Base-by-base conservation (phyloP, 2,329 filamentous ascomycete species). In the Drechslera avenae region DNA sequence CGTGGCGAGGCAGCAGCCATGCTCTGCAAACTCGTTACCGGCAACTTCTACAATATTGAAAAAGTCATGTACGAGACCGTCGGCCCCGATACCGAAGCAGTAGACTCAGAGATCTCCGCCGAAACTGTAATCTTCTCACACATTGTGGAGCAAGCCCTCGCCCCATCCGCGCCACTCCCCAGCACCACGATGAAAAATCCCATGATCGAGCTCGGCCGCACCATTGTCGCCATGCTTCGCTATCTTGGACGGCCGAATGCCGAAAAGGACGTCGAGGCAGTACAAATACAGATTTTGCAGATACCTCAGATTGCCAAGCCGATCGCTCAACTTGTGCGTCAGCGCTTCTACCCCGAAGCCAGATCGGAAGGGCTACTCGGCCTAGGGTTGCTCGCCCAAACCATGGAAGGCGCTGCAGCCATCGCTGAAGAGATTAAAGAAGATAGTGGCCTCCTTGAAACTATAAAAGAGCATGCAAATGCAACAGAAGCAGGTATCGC, bases 101-200 rank as follows among this genome's bases (percentile, higher is more conserved):
- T 48, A 5, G 57, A 54, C 7, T 16, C 62, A 3, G 54, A 64
- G 17, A 21, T 49, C 34, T 56, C 64, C 17, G 48, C 55, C 5
- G 53, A 64, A 1, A 54, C 60, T 5, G 68, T 63, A 5, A 54
- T 69, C 5, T 61, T 71, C 5, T 59, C 66, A 30, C 59, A 65
- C 21, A 55, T 73, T 7, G 62, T 69, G 26, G 58, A 63, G 23
- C 67, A 71, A 34, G 65, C 70, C 19, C 56, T 71, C 4, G 57
- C 56, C n/a, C 65, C 68, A 13, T 60, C 68, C 2, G 57, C 53
- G 14, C 68, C 71, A 19, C 23, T 73, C 2, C 70, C 71, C 4
- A 73, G 71, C 46, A 70, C 67, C n/a, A 52, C 68, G 1, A 73
- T 73, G 69, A 73, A 72, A 51, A 72, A 71, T n/a, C 56, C 68